Percentiles rank a stretch among this genome's conserved stretches.
phyloP scores from a whole-genome alignment of 139 green algal genomes.

The Asterochloris erici region DNA sequence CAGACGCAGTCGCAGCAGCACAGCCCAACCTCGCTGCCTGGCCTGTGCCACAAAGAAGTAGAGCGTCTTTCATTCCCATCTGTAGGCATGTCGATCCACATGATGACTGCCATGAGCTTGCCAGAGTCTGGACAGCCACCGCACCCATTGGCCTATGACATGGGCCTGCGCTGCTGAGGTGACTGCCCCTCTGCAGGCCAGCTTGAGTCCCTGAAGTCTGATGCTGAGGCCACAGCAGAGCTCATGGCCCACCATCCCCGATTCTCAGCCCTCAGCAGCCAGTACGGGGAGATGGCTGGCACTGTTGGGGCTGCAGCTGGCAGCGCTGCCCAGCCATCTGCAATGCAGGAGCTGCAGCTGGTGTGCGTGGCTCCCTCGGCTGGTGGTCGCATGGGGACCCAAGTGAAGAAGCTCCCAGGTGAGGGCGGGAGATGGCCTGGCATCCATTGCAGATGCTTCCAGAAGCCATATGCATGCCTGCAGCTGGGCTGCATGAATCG shows the following conservation, averaged over 20 bases:
- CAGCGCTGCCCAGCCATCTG: constrained; percentile 27
- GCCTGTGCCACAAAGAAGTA: no score
- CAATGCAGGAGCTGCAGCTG: constrained; percentile 33
- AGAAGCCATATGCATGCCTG: no score
- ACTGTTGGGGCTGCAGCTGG: neutral
- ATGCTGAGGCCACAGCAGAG: neutral
- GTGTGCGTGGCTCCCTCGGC: constrained; percentile 38
- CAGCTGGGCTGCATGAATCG: no score
- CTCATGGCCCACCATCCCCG: constrained; percentile 1
- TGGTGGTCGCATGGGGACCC: constrained; percentile 32
- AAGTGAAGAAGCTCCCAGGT: constrained; percentile 16
- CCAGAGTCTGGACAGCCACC: no score
- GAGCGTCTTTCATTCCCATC: no score
- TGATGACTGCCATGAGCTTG: no score
- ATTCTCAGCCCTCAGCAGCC: neutral
- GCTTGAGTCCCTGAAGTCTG: neutral
- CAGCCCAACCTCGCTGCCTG: no score
- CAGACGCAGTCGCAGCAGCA: no score
- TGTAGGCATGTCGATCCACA: no score
- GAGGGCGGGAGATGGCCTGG: neutral
- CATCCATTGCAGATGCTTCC: neutral
- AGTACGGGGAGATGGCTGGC: constrained; percentile 16
- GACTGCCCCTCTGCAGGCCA: neutral
- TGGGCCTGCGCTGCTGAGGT: no score
- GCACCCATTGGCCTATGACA: no score